These are phyloP conservation scores for Cucurbita pepo DNA, from an alignment of 306 rosid species.

Conservation along the genomic window DNA sequence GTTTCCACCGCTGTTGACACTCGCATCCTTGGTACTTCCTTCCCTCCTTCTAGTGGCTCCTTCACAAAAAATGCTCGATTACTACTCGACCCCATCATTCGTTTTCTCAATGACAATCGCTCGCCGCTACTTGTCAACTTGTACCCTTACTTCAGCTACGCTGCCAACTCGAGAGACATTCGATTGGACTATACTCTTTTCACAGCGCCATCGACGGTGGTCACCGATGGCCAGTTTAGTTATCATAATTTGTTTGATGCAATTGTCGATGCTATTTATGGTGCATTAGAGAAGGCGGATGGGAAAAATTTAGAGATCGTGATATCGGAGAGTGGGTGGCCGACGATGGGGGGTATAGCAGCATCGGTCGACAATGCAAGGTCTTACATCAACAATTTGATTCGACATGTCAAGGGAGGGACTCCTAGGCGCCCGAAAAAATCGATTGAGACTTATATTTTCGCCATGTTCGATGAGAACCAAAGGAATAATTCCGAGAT, in stretches of 20 bases:
- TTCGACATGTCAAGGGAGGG: background rate
- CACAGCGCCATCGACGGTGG: background rate
- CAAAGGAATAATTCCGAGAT: background rate
- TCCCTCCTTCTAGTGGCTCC: constrained; percentile 12
- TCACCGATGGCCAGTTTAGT: background rate
- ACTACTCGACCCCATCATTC: background rate
- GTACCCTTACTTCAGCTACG: constrained; percentile 2
- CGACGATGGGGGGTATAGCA: background rate
- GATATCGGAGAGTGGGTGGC: constrained; percentile 30
- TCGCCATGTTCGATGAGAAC: background rate
- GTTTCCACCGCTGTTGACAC: constrained; percentile 14
- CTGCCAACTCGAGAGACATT: background rate
- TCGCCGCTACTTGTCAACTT: background rate
- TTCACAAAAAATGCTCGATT: background rate
- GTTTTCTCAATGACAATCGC: background rate
- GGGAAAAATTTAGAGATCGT: constrained; percentile 21
- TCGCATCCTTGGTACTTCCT: background rate
- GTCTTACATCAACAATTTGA: background rate
- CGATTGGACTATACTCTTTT: constrained; percentile 1
- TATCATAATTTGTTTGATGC: constrained; percentile 11
- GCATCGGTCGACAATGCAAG: background rate
- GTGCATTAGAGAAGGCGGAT: constrained; percentile 13
- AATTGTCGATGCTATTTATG: constrained; percentile 14
- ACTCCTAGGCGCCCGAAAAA: background rate
- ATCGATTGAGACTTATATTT: background rate